A percentile compares a stretch with the other conserved stretches of the same genome.
These are phyloP conservation scores for Peniophora sp. DNA, from an alignment of 1,284 basidiomycete genomes.

Conservation along the genomic window DNA sequence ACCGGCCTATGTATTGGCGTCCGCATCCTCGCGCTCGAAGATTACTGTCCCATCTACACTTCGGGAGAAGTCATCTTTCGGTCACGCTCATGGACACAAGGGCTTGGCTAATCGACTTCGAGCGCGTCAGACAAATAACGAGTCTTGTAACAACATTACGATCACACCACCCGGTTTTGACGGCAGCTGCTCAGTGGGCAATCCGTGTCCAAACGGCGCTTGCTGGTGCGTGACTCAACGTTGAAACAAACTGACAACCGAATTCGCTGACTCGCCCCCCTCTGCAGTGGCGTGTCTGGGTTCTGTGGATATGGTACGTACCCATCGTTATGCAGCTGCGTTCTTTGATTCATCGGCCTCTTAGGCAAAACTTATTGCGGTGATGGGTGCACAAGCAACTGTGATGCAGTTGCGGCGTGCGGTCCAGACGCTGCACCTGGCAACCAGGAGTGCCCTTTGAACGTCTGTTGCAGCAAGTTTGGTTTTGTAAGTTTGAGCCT, in stretches of 20 bases:
- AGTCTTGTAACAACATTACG: conserved; percentile 5
- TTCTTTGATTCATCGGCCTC: no score
- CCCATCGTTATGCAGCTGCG: no score
- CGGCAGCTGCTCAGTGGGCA: conserved; percentile 2
- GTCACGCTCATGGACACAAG: no score
- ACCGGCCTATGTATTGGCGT: no score
- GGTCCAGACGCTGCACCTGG: conserved; percentile 9
- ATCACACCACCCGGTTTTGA: conserved; percentile 6
- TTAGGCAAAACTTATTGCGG: conserved; percentile 1
- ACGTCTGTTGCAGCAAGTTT: conserved; percentile 13
- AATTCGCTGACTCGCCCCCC: neutral
- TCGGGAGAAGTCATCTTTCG: no score
- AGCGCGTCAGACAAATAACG: neutral
- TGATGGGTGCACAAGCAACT: conserved; percentile 8
- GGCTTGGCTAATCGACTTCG: no score
- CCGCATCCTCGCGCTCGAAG: no score
- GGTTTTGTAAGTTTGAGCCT: neutral
- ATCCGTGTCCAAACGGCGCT: conserved; percentile 4
- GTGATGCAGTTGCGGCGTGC: conserved; percentile 10
- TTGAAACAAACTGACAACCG: neutral
- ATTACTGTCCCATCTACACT: no score
- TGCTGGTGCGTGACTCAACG: conserved; percentile 6
- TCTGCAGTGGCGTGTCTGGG: neutral
- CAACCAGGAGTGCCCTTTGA: conserved; percentile 10
- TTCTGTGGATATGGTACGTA: conserved; percentile 5